phyloP scores from a whole-genome alignment of 352 stramenopile genomes.

The Pythium vanterpoolii region DNA sequence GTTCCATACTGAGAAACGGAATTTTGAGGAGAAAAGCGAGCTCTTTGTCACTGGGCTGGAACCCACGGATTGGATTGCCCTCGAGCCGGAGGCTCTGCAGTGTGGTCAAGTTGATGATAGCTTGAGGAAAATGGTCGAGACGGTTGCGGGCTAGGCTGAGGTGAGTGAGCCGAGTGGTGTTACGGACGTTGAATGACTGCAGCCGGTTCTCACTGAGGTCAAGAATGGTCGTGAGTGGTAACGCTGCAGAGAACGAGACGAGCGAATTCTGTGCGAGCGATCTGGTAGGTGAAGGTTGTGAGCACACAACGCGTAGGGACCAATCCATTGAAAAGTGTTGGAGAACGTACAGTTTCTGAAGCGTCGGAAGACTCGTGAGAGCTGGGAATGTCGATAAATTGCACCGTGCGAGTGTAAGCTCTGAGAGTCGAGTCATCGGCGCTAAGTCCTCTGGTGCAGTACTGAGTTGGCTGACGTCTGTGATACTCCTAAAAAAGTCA shows the following conservation, averaged over 20 bases:
- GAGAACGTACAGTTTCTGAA: constrained; percentile 1
- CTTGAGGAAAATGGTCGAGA: neutral
- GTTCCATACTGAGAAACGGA: constrained; percentile 1
- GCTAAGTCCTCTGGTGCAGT: neutral
- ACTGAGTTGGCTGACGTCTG: neutral
- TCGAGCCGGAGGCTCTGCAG: neutral
- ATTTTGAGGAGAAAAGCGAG: constrained; percentile 1
- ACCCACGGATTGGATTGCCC: constrained; percentile 4
- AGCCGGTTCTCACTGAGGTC: neutral
- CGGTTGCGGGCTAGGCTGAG: constrained; percentile 1
- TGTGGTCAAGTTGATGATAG: neutral
- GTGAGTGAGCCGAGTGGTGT: neutral
- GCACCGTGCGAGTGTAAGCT: neutral
- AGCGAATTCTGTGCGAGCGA: neutral
- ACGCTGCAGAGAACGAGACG: neutral
- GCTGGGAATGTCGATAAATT: neutral
- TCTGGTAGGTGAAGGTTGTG: neutral
- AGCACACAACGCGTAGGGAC: no score
- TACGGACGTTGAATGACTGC: neutral
- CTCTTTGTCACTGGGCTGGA: neutral
- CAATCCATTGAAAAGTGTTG: no score
- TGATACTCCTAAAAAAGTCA: neutral
- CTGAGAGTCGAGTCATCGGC: neutral
- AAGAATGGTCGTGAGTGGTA: neutral
- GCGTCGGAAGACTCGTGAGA: neutral